Percentiles rank a stretch among this genome's conserved stretches.
phyloP scores from a whole-genome alignment of 2,329 filamentous ascomycete genomes.

The Ophiostoma triangulosporum region DNA sequence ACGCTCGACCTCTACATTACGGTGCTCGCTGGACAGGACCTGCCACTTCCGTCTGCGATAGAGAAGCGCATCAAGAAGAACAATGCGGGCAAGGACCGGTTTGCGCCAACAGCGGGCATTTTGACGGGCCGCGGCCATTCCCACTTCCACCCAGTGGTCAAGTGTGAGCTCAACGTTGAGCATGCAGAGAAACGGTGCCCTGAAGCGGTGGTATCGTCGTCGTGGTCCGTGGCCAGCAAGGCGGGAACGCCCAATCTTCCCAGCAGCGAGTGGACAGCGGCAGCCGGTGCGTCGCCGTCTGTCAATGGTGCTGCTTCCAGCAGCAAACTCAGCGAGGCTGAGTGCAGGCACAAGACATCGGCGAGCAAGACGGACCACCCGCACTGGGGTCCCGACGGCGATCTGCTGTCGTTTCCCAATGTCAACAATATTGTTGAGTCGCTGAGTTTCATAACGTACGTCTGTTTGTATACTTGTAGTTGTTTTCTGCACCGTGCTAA shows the following conservation, averaged over 20 bases:
- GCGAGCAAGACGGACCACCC: conserved; percentile 34
- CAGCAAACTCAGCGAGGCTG: conserved; percentile 10
- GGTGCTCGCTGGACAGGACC: conserved; percentile 62
- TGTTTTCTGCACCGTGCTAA: conserved; percentile 5
- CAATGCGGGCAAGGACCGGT: background rate
- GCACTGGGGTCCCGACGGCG: conserved; percentile 41
- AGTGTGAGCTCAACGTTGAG: conserved; percentile 70
- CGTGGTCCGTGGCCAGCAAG: background rate
- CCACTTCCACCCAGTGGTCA: conserved; percentile 59
- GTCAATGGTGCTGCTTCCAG: background rate
- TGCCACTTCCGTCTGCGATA: conserved; percentile 42
- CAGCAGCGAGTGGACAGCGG: background rate
- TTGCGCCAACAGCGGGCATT: conserved; percentile 17
- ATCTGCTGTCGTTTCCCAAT: conserved; percentile 43
- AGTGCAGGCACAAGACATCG: conserved; percentile 36
- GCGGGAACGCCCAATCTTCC: background rate
- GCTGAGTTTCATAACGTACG: conserved; percentile 61
- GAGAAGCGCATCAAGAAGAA: conserved; percentile 9
- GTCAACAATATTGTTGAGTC: conserved; percentile 50
- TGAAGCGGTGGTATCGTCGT: background rate
- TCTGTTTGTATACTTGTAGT: conserved; percentile 9
- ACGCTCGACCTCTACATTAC: conserved; percentile 56
- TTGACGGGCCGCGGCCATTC: conserved; percentile 23
- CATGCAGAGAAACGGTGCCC: conserved; percentile 29
- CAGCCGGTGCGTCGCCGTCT: background rate